phyloP scores from a whole-genome alignment of 129 eudicot genomes.

The Chrysanthemum lavandulifolium region DNA sequence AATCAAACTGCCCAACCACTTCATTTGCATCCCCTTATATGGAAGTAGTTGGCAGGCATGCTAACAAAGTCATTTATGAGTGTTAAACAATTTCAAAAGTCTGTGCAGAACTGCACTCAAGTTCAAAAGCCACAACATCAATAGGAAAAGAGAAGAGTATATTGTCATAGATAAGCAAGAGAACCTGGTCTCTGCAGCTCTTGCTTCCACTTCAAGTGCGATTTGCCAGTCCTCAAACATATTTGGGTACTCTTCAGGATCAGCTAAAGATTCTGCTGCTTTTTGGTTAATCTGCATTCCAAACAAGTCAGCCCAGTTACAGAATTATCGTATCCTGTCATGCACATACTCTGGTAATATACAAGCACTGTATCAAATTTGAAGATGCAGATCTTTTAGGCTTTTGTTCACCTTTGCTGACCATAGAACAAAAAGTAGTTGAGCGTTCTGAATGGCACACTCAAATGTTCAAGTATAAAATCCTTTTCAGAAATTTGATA shows the following conservation, averaged over 20 bases:
- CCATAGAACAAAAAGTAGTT: neutral
- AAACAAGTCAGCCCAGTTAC: constrained; percentile 26
- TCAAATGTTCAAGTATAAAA: neutral
- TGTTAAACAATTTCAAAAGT: constrained; percentile 7
- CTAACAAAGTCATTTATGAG: neutral
- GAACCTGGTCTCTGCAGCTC: constrained; percentile 83
- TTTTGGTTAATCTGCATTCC: constrained; percentile 73
- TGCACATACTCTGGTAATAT: constrained; percentile 6
- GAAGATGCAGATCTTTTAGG: neutral
- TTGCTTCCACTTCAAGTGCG: constrained; percentile 83
- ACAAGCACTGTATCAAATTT: neutral
- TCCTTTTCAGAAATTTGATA: too few species aligned
- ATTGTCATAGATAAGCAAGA: constrained; percentile 3
- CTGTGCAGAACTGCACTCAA: neutral
- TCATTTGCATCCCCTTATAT: neutral
- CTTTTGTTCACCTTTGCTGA: neutral
- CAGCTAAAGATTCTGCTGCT: constrained; percentile 98
- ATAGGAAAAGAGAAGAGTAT: constrained; percentile 5
- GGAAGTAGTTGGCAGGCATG: constrained; percentile 13
- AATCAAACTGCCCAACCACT: neutral
- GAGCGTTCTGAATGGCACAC: constrained; percentile 8
- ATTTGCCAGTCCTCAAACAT: constrained; percentile 97
- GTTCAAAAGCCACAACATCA: neutral
- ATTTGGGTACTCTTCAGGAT: constrained; percentile 93
- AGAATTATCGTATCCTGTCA: neutral